A percentile compares a stretch with the other conserved stretches of the same genome.
These are phyloP conservation scores for Ogataea chonburiensis DNA, from an alignment of 805 yeast genomes.

Conservation along the genomic window DNA sequence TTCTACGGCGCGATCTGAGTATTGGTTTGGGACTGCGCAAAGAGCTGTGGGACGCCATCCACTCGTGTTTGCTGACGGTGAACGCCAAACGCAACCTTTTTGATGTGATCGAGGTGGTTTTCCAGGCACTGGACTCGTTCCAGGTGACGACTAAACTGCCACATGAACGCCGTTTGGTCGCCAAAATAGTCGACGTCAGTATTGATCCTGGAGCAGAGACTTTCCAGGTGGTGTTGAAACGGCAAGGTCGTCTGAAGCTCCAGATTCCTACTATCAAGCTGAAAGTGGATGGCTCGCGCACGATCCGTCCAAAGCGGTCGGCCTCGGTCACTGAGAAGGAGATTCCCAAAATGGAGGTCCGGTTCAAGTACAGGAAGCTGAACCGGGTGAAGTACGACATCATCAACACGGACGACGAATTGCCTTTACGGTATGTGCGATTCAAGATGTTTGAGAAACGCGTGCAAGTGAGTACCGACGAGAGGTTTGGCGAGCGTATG, in stretches of 20 bases:
- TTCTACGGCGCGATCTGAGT: slow-evolving; percentile 58
- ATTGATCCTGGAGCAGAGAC: slow-evolving; percentile 35
- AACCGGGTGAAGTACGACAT: slow-evolving; percentile 23
- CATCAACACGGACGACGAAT: slow-evolving; percentile 16
- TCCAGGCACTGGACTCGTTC: slow-evolving; percentile 56
- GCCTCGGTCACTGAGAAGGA: slow-evolving; percentile 7
- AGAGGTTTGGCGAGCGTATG: slow-evolving; percentile 19
- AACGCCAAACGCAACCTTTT: slow-evolving; percentile 61
- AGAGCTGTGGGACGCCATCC: slow-evolving; percentile 68
- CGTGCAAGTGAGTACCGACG: slow-evolving; percentile 28
- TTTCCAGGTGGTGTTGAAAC: slow-evolving; percentile 48
- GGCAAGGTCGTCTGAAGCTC: slow-evolving; percentile 58
- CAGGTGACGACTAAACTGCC: slow-evolving; percentile 68
- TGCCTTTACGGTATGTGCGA: slow-evolving; percentile 38
- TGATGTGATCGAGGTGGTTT: slow-evolving; percentile 64
- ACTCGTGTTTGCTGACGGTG: slow-evolving; percentile 57
- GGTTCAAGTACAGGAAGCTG: slow-evolving; percentile 17
- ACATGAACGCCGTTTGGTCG: slow-evolving; percentile 62
- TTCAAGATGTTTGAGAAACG: slow-evolving; percentile 25
- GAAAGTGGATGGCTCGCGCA: slow-evolving; percentile 17
- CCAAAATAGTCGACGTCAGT: slow-evolving; percentile 39
- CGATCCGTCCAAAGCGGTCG: slow-evolving; percentile 21
- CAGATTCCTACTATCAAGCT: slow-evolving; percentile 41
- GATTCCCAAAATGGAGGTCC: slow-evolving; percentile 14
- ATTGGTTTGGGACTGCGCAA: slow-evolving; percentile 55